phyloP scores from a whole-genome alignment of 208 protist genomes.

The Lotmaria passim region DNA sequence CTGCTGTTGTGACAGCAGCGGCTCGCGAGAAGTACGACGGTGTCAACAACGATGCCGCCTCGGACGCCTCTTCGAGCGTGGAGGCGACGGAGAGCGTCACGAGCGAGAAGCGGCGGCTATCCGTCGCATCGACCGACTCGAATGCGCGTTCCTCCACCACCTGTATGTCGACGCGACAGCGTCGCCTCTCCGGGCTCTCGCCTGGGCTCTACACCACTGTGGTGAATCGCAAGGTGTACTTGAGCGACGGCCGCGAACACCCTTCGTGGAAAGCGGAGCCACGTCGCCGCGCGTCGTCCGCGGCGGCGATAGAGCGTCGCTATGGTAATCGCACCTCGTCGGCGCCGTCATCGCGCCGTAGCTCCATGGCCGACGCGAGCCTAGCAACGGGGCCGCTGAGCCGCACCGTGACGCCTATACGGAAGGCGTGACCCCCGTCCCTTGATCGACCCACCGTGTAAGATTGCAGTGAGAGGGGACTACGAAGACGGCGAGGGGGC shows the following conservation, averaged over 20 bases:
- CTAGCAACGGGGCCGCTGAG: not conserved
- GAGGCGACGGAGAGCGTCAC: not conserved
- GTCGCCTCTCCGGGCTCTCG: slow-evolving; percentile 10
- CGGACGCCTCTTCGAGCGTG: not conserved
- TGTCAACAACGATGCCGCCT: not conserved
- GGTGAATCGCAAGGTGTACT: slow-evolving; percentile 14
- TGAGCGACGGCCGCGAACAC: slow-evolving; percentile 11
- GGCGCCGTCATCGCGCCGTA: not conserved
- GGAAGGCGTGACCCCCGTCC: slow-evolving; percentile 6
- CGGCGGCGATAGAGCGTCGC: not conserved
- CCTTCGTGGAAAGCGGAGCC: slow-evolving; percentile 14
- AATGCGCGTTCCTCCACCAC: not conserved
- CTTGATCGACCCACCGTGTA: not conserved
- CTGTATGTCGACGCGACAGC: not conserved
- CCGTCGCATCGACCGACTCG: not conserved
- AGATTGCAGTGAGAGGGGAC: not conserved
- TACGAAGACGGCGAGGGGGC: not conserved
- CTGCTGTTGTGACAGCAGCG: not conserved
- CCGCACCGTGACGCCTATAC: slow-evolving; percentile 18
- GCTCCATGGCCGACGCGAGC: not conserved
- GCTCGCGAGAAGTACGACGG: not conserved
- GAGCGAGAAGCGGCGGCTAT: not conserved
- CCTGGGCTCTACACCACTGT: slow-evolving; percentile 14
- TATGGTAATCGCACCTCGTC: not conserved
- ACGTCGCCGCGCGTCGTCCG: slow-evolving; percentile 4